A percentile compares a stretch with the other conserved stretches of the same genome.
Conservation (phyloP, 1,284 basidiomycete genomes). For the Tetrapyrgos nigripes region DNA sequence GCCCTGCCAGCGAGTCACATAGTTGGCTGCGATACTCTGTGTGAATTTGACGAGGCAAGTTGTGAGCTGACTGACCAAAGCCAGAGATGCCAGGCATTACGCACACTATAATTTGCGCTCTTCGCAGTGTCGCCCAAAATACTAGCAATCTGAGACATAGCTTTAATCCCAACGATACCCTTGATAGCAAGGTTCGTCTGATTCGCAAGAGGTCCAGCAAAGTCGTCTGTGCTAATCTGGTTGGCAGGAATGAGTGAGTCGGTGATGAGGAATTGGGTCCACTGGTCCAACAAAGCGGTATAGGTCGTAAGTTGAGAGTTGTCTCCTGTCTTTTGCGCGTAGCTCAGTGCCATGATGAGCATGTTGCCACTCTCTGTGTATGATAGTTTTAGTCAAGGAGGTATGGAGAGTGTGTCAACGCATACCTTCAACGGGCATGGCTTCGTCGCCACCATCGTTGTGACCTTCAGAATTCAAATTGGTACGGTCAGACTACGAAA, state of each 20-base stretch:
- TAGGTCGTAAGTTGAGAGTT: conserved; percentile 55
- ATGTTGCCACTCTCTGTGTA: conserved; percentile 71
- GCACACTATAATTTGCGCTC: conserved; percentile 65
- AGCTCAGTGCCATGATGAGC: too few species aligned
- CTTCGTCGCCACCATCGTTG: conserved; percentile 52
- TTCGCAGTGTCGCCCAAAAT: conserved; percentile 57
- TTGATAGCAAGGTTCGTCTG: conserved; percentile 85
- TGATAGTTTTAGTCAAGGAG: neutral
- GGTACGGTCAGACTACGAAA: too few species aligned
- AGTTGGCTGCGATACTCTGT: conserved; percentile 63
- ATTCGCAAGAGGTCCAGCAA: conserved; percentile 69
- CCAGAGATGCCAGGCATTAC: too few species aligned
- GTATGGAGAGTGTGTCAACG: too few species aligned
- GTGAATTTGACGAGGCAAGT: too few species aligned
- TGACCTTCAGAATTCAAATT: too few species aligned
- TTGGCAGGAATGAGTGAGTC: conserved; percentile 69
- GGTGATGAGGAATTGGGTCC: conserved; percentile 66
- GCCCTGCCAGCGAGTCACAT: conserved; percentile 60
- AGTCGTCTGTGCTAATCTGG: conserved; percentile 73
- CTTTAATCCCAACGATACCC: conserved; percentile 76
- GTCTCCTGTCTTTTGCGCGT: conserved; percentile 65
- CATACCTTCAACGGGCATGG: conserved; percentile 46
- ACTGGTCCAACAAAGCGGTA: conserved; percentile 58
- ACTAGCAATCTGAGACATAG: conserved; percentile 64
- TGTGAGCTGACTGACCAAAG: too few species aligned